These are phyloP conservation scores for Manihot esculenta DNA, from an alignment of 441 rosid genomes.

Conservation along the genomic window DNA sequence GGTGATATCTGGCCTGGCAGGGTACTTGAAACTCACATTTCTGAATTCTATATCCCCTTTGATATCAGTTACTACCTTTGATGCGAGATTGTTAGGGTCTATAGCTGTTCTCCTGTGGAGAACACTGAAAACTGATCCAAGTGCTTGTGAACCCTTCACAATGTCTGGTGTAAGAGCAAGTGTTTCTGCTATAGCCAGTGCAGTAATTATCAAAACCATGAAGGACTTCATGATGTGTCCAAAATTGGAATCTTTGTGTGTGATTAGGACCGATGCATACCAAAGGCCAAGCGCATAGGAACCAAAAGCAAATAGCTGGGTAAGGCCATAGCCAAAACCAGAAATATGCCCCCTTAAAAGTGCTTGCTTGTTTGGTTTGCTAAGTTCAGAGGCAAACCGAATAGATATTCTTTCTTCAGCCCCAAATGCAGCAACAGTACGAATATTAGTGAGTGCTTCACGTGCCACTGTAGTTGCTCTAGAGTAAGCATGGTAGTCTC, in stretches of 20 bases:
- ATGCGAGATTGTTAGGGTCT: conserved; percentile 37
- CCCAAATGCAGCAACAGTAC: conserved; percentile 78
- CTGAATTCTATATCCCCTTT: conserved; percentile 60
- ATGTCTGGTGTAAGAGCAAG: conserved; percentile 81
- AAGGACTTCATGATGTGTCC: conserved; percentile 58
- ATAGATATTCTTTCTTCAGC: conserved; percentile 54
- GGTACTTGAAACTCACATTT: conserved; percentile 61
- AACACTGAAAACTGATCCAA: conserved; percentile 62
- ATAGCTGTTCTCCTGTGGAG: conserved; percentile 56
- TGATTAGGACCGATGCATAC: conserved; percentile 69
- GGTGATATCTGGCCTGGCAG: conserved; percentile 58
- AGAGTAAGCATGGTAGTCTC: conserved; percentile 65
- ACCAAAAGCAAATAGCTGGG: conserved; percentile 57
- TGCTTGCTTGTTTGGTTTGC: conserved; percentile 58
- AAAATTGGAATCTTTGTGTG: conserved; percentile 48
- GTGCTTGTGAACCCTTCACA: conserved; percentile 83
- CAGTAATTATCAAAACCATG: conserved; percentile 70
- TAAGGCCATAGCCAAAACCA: conserved; percentile 68
- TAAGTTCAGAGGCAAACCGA: conserved; percentile 60
- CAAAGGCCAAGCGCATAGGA: conserved; percentile 87
- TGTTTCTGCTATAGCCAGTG: conserved; percentile 68
- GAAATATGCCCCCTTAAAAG: conserved; percentile 71
- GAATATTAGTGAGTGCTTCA: conserved; percentile 73
- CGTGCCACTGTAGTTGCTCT: conserved; percentile 73
- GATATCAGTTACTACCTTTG: conserved; percentile 38